A percentile compares a stretch with the other conserved stretches of the same genome.
These are phyloP conservation scores for Termitomyces sp. DNA, from an alignment of 768 basidiomycete species.

Conservation along the genomic window DNA sequence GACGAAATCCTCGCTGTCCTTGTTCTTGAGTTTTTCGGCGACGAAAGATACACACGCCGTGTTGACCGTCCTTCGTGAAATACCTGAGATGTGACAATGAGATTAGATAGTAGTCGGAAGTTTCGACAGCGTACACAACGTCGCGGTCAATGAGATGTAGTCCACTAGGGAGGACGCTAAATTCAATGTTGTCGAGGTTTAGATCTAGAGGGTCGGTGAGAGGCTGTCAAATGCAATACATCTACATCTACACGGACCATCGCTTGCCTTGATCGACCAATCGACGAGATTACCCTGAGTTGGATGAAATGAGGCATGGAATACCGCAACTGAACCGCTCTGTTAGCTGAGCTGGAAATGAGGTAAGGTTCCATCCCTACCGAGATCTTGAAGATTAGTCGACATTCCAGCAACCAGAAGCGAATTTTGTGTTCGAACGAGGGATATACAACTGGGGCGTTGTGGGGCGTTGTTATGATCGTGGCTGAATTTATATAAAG, in stretches of 20 bases:
- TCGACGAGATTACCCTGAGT: conserved; percentile 77
- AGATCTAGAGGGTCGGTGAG: conserved; percentile 38
- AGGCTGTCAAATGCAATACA: not conserved
- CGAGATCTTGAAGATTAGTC: conserved; percentile 44
- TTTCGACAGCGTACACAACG: conserved; percentile 52
- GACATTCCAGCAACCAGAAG: not conserved
- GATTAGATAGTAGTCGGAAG: not conserved
- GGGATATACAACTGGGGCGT: not conserved
- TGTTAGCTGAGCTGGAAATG: not conserved
- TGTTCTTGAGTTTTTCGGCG: conserved; percentile 61
- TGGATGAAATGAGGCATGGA: conserved; percentile 81
- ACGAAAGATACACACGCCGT: conserved; percentile 72
- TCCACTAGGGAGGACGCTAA: conserved; percentile 77
- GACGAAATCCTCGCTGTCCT: conserved; percentile 75
- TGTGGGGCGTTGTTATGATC: not conserved
- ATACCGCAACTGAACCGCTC: conserved; percentile 59
- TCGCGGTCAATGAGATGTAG: conserved; percentile 76
- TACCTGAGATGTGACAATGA: conserved; percentile 36
- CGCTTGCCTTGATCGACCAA: conserved; percentile 68
- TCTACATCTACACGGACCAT: conserved; percentile 37
- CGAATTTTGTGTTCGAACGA: too few relatives aligned
- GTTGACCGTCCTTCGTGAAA: conserved; percentile 63
- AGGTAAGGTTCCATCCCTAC: conserved; percentile 22
- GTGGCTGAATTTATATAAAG: not conserved
- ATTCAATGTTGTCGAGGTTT: conserved; percentile 67